A percentile compares a stretch with the other conserved stretches of the same genome.
Conservation (phyloP, 2,329 filamentous ascomycete genomes). For the Aspergillus pseudoviridinutans region DNA sequence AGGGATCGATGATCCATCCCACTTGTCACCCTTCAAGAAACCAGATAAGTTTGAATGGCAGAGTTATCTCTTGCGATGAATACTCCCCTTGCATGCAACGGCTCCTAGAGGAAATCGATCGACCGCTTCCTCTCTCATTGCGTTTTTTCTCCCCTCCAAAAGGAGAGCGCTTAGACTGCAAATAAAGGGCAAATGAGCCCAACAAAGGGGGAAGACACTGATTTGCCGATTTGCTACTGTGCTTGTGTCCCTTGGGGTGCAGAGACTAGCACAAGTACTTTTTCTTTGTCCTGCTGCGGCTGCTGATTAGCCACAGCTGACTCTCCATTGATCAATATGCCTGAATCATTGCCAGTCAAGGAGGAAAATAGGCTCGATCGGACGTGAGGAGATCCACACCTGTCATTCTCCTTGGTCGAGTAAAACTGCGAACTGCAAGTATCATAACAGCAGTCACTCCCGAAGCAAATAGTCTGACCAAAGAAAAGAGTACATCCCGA, state of each 20-base stretch:
- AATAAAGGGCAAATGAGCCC: not conserved
- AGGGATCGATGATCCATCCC: not conserved
- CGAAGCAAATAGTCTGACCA: conserved; percentile 8
- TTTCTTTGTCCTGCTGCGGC: not conserved
- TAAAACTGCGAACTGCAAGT: not conserved
- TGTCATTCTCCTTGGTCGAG: not conserved
- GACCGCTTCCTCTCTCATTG: not conserved
- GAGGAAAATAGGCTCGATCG: not conserved
- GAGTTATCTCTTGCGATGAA: not conserved
- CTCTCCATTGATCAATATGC: not conserved
- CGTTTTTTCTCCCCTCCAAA: not conserved
- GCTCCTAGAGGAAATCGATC: not conserved
- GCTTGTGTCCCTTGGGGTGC: not conserved
- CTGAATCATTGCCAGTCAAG: not conserved
- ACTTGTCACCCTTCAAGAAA: not conserved
- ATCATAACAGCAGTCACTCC: not conserved
- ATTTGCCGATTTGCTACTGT: not conserved
- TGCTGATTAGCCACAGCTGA: not conserved
- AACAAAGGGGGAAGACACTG: not conserved
- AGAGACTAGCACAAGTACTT: not conserved
- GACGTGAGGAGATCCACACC: not conserved
- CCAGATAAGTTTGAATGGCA: not conserved
- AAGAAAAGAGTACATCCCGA: not conserved
- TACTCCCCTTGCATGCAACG: not conserved
- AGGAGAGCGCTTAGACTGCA: not conserved